Evolutionary conservation across 495 filamentous ascomycete genomes (phyloP), one percentile per base, ranked within the genome.

Genomic region (Penicillium antarcticum): DNA sequence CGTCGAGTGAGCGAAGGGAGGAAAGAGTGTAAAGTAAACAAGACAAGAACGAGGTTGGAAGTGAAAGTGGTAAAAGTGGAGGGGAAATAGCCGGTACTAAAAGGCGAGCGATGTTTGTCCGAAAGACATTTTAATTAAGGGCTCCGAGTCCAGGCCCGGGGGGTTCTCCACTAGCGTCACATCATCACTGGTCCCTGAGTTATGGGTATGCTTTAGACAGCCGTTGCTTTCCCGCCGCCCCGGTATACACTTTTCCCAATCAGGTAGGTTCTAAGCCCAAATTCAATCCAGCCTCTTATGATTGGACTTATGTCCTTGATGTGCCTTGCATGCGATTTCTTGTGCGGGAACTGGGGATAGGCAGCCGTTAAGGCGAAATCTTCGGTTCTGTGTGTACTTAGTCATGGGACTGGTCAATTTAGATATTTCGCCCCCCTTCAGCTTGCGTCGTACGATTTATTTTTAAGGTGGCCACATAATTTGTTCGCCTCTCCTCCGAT

Each of bases 171-270:
- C 21, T 3, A 29, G 26, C 26, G 26, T 29, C 5, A 10, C 26
- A 29, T 29, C 26, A 29, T 29, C 26, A 29, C 9, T 8, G 26
- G 26, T 29, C 26, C 26, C 26, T 29, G 26, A 7, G 26, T 9
- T 29, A 7, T 29, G 26, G 31, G 21, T 26, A 12, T 21, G 21
- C 29, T 48, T 47, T 48, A 48, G 48, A 49, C 57, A 58, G 52
- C 57, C 55, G 61, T 61, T 64, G 61, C 54, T 32, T 46, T 58
- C 55, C 59, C 59, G 43, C 36, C 29, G 44, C 53, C 55, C 40
- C 52, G 48, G 48, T 23, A 0, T 18, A 13, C 36, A 18, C 46
- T 26, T 33, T 40, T 6, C 46, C 46, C 33, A 12, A 19, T 41
- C 13, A 23, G 36, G 46, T n/a, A 48, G 46, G 46, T 48, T 48